Evolutionary conservation across 805 yeast species (phyloP).

Genomic region (Teunomyces stri): DNA sequence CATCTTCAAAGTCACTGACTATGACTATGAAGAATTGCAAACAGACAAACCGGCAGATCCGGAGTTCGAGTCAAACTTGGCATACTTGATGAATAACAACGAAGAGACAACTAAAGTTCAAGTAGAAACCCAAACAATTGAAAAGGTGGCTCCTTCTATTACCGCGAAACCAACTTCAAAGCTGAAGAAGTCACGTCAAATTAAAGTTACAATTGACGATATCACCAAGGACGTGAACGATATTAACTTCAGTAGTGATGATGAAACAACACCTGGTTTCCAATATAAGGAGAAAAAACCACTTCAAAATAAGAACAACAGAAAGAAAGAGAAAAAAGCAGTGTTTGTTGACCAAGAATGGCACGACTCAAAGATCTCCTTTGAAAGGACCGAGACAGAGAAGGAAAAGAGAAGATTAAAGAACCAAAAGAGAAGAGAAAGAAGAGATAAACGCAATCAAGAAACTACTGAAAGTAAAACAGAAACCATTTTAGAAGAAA

Average conservation of each 20-base stretch:
- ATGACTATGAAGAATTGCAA: conserved; percentile 16
- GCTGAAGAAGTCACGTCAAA: conserved; percentile 5
- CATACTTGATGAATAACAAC: conserved; percentile 22
- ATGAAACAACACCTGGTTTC: conserved; percentile 7
- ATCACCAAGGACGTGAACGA: conserved; percentile 28
- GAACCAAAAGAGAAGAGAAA: conserved; percentile 16
- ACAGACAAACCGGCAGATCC: conserved; percentile 8
- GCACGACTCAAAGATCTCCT: neutral
- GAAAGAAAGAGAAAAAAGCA: conserved; percentile 10
- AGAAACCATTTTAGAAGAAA: neutral
- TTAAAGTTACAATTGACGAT: conserved; percentile 18
- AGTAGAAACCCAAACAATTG: neutral
- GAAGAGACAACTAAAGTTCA: neutral
- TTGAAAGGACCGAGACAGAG: conserved; percentile 10
- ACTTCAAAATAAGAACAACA: neutral
- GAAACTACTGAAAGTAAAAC: neutral
- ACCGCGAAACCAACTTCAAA: conserved; percentile 2
- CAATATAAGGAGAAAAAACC: conserved; percentile 2
- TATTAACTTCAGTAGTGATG: conserved; percentile 25
- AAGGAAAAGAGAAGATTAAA: conserved; percentile 14
- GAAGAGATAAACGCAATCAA: conserved; percentile 13
- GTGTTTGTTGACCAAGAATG: conserved; percentile 11
- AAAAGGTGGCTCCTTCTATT: neutral
- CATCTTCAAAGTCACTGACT: conserved; percentile 14
- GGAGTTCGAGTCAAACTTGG: conserved; percentile 30